Evolutionary conservation across 306 rosid genomes (phyloP), one percentile per base, ranked within the genome.

Genomic region (Calophaca sinica): DNA sequence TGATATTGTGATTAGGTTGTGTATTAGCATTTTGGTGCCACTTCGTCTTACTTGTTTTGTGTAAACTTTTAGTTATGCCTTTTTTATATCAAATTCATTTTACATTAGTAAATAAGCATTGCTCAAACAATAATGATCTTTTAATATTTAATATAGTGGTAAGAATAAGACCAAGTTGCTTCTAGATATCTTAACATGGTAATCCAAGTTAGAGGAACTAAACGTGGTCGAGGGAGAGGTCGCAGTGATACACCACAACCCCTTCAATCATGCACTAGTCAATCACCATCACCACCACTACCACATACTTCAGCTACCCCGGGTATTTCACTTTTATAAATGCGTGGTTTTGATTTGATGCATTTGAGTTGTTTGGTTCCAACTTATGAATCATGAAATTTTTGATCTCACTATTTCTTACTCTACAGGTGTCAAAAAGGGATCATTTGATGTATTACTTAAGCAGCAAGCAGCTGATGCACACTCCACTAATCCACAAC

Each of bases 391-490:
- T 20, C 26, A 20, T 20, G 26, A 20, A 20, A 20, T 20, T 20
- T 20, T 20, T 20, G 0, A 26, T 54, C 35, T 26, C n/a, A 32
- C 11, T 54, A 9, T 54, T 54, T 26, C 61, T 54, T 54, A 2
- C 9, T 54, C 61, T 9, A 26, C 33, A 54, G 61, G 61, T 26
- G 61, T 54, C 35, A 26, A 54, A 1, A 35, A 54, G 61, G 61
- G 61, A 20, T 20, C 26, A 20, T 0, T 8, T 28, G 6, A 26
- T 54, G 9, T 35, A 53, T 53, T 53, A 53, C 60, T 7, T 33
- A 53, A 53, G 60, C 33, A 20, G 33, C 60, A 20, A 26, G 35
- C 60, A 53, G 60, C 60, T 53, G 26, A 15, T 53, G 60, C 33
- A 53, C 26, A 20, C 26, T 20, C 26, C 26, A 53, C 20, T 53